Conservation (phyloP, 768 basidiomycete genomes). For the Russula emetica region DNA sequence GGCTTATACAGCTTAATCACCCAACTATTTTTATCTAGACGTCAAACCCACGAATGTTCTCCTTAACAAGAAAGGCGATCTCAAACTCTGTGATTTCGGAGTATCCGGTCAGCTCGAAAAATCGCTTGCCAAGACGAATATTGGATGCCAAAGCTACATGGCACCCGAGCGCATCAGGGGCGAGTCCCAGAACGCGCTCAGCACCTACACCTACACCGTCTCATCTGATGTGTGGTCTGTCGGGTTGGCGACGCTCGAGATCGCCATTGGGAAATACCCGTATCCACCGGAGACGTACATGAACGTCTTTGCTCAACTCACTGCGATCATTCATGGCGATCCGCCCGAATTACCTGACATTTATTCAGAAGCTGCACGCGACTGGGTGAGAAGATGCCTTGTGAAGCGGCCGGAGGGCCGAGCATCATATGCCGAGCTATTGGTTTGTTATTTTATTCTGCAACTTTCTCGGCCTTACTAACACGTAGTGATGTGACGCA, state of each 20-base stretch:
- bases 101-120: conserved; percentile 97
- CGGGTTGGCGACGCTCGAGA: conserved; percentile 90
- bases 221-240: conserved; percentile 98
- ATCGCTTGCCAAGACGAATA: conserved; percentile 94
- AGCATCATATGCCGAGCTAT: conserved; percentile 78
- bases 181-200: conserved; percentile 79
- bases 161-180: conserved; percentile 97
- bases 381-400: conserved; percentile 80
- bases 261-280: conserved; percentile 85
- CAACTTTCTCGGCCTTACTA: not conserved
- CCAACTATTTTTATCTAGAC: conserved; percentile 42
- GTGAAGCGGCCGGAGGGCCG: conserved; percentile 73
- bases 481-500: conserved; percentile 29
- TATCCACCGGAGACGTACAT: conserved; percentile 97
- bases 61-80: conserved; percentile 78
- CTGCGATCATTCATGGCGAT: conserved; percentile 95
- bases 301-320: conserved; percentile 94
- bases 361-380: conserved; percentile 64
- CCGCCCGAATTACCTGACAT: conserved; percentile 78
- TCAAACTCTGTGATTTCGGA: conserved; percentile 99
- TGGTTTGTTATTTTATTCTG: conserved; percentile 40
- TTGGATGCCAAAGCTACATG: conserved; percentile 99
- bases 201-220: conserved; percentile 93
- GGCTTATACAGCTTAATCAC: not conserved
- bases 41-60: conserved; percentile 95